Evolutionary conservation across 1,284 basidiomycete genomes (phyloP).

Genomic region (Malassezia psittaci): DNA sequence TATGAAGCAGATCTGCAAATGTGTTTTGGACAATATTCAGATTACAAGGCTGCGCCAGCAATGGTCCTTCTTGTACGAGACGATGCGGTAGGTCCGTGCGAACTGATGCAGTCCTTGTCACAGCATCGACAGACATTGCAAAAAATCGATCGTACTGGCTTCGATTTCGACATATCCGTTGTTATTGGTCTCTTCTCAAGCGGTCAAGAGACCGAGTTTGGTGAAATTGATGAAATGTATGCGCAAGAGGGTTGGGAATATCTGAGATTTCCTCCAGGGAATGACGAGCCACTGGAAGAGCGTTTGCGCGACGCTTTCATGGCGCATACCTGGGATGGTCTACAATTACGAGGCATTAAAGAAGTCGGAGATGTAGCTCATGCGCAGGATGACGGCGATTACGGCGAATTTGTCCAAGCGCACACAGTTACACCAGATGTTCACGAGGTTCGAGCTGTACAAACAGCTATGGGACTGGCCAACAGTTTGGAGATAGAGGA

Average conservation of each 20-base stretch:
- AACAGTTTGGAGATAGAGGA: not conserved
- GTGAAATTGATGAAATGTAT: conserved; percentile 5
- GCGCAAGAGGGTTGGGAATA: conserved; percentile 16
- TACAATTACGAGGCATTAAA: not conserved
- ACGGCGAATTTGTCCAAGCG: conserved; percentile 5
- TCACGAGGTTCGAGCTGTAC: not conserved
- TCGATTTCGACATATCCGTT: conserved; percentile 2
- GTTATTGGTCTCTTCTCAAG: not conserved
- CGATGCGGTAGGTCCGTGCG: not conserved
- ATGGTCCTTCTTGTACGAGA: conserved; percentile 2
- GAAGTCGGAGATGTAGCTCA: not conserved
- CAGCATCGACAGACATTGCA: not conserved
- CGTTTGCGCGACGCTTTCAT: conserved; percentile 13
- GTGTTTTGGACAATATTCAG: not conserved
- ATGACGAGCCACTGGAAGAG: not conserved
- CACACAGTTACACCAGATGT: not conserved
- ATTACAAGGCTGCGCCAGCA: not conserved
- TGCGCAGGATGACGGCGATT: conserved; percentile 4
- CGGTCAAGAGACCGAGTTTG: not conserved
- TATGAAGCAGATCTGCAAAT: conserved; percentile 7
- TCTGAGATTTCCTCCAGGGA: not conserved
- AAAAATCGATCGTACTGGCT: not conserved
- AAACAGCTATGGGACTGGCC: not conserved
- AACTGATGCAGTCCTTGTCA: not conserved
- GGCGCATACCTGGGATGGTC: conserved; percentile 6